Conservation (phyloP, 306 rosid species). For the Fagus crenata region DNA sequence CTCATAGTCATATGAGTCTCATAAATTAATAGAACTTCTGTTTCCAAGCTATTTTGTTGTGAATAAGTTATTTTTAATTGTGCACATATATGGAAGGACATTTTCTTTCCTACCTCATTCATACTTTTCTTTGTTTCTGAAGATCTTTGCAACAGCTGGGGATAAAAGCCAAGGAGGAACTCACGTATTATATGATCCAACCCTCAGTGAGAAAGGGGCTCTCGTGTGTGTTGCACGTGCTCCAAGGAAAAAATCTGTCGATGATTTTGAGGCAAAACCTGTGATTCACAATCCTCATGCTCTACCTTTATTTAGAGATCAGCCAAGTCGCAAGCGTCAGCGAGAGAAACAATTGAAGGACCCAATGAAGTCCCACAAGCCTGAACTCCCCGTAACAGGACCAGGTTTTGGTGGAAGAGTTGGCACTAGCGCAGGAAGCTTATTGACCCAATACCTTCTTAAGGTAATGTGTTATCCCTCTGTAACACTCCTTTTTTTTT, state of each 20-base stretch:
- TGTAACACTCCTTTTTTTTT: constrained; percentile 6
- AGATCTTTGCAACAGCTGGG: constrained; percentile 89
- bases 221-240: constrained; percentile 97
- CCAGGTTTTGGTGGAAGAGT: constrained; percentile 98
- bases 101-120: neutral
- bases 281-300: constrained; percentile 93
- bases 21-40: neutral
- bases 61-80: neutral
- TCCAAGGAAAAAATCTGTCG: constrained; percentile 83
- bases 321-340: constrained; percentile 90
- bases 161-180: constrained; percentile 95
- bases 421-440: constrained; percentile 88
- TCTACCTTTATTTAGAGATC: constrained; percentile 88
- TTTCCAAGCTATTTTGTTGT: neutral
- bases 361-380: constrained; percentile 91
- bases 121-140: constrained; percentile 21
- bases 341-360: constrained; percentile 85
- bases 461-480: constrained; percentile 47
- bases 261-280: constrained; percentile 87
- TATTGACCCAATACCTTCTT: constrained; percentile 89
- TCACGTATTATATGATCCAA: constrained; percentile 80
- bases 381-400: constrained; percentile 90
- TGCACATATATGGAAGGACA: neutral
- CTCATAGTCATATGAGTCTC: constrained; percentile 5
- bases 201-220: constrained; percentile 90